A percentile compares a stretch with the other conserved stretches of the same genome.
phyloP scores from a whole-genome alignment of 495 filamentous ascomycete genomes.

The Tetracladium marchalianum region DNA sequence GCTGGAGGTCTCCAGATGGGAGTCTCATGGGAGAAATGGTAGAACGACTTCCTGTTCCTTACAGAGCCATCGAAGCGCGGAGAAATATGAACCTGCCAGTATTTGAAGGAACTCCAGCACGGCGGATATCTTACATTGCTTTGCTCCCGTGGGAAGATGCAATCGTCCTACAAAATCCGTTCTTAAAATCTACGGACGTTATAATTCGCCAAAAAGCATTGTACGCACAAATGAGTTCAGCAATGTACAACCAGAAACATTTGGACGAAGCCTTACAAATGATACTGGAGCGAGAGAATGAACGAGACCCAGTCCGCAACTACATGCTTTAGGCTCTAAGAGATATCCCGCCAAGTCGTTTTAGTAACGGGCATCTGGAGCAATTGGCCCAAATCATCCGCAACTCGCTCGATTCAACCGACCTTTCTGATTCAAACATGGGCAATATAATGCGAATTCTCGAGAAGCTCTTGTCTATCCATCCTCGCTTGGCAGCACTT shows the following conservation, averaged over 20 bases:
- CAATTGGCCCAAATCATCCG: constrained; percentile 1
- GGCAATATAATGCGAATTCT: not conserved
- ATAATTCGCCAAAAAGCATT: not conserved
- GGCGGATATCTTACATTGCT: constrained; percentile 1
- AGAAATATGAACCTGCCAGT: constrained; percentile 2
- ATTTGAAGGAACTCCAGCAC: not conserved
- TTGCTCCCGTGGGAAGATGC: constrained; percentile 5
- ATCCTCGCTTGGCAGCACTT: not conserved
- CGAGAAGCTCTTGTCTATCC: not conserved
- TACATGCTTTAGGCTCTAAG: not conserved
- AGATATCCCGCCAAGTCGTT: not conserved
- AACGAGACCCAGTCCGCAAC: constrained; percentile 1
- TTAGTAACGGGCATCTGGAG: constrained; percentile 1
- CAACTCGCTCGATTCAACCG: not conserved
- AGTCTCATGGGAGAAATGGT: not conserved
- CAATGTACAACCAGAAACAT: not conserved
- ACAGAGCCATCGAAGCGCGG: constrained; percentile 2
- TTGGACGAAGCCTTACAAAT: not conserved
- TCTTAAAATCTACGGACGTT: not conserved
- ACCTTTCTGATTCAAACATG: not conserved
- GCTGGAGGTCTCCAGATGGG: not conserved
- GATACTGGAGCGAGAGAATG: constrained; percentile 2
- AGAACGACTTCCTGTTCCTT: constrained; percentile 4
- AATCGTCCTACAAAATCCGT: constrained; percentile 1
- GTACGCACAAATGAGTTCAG: not conserved